Percentiles rank a stretch among this genome's conserved stretches.
phyloP scores from a whole-genome alignment of 345 rosid species.

The Rhodomyrtus tomentosa region DNA sequence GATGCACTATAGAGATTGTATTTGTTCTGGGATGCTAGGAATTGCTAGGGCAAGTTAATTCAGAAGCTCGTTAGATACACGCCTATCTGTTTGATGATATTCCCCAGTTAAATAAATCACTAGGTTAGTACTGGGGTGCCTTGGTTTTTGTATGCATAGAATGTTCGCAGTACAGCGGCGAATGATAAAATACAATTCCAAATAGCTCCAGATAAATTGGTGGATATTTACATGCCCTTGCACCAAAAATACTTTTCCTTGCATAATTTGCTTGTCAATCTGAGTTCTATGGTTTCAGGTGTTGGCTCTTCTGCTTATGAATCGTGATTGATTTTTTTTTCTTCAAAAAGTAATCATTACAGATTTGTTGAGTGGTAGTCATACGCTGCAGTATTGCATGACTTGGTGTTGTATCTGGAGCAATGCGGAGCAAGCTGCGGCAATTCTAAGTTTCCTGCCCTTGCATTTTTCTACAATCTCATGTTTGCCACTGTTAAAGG shows the following conservation, averaged over 20 bases:
- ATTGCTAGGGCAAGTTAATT: not conserved
- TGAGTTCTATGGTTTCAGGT: not conserved
- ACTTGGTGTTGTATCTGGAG: not conserved
- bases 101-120: not conserved
- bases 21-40: not conserved
- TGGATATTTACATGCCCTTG: not conserved
- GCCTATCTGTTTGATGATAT: not conserved
- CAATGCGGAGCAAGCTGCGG: not conserved
- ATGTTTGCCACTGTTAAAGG: not conserved
- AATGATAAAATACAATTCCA: not conserved
- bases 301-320: not conserved
- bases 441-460: not conserved
- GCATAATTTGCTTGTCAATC: not conserved
- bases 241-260: not conserved
- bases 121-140: not conserved
- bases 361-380: not conserved
- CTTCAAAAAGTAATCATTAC: not conserved
- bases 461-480: not conserved
- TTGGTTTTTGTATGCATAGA: not conserved
- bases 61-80: not conserved
- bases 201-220: not conserved
- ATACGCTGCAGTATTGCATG: not conserved
- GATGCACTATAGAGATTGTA: not conserved
- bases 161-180: not conserved
- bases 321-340: not conserved